Conservation (phyloP, 2,329 filamentous ascomycete genomes). For the Fusarium transvaalense region DNA sequence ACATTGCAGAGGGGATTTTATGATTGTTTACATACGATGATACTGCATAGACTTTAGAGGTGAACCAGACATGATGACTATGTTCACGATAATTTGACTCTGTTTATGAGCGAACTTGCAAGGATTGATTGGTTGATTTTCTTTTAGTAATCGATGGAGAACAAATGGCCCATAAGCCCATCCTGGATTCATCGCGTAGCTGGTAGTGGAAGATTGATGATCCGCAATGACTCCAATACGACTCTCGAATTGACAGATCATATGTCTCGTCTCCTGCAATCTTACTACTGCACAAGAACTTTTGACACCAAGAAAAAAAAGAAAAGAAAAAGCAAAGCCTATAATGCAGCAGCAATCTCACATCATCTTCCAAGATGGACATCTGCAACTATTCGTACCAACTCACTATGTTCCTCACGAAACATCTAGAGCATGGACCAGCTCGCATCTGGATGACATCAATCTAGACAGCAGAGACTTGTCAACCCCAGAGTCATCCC, state of each 20-base stretch:
- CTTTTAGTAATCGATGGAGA: not conserved
- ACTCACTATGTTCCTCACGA: not conserved
- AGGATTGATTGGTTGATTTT: not conserved
- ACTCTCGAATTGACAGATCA: conserved; percentile 4
- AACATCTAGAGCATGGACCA: not conserved
- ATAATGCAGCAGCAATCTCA: conserved; percentile 7
- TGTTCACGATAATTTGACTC: conserved; percentile 5
- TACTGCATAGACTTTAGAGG: conserved; percentile 22
- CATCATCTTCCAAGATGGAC: not conserved
- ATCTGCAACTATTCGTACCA: not conserved
- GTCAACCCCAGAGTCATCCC: not conserved
- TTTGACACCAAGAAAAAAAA: not conserved
- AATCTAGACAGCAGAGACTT: not conserved
- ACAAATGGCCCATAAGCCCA: too few relatives aligned
- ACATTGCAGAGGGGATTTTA: conserved; percentile 1
- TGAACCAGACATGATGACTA: not conserved
- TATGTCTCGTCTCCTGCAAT: not conserved
- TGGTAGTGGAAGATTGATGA: not conserved
- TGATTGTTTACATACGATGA: conserved; percentile 15
- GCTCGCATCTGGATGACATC: conserved; percentile 17
- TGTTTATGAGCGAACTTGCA: not conserved
- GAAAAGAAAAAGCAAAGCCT: not conserved
- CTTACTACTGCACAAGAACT: not conserved
- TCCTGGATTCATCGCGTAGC: too few relatives aligned
- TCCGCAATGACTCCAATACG: not conserved